Conservation (phyloP, 1,284 basidiomycete genomes). For the Apiotrichum gracile region DNA sequence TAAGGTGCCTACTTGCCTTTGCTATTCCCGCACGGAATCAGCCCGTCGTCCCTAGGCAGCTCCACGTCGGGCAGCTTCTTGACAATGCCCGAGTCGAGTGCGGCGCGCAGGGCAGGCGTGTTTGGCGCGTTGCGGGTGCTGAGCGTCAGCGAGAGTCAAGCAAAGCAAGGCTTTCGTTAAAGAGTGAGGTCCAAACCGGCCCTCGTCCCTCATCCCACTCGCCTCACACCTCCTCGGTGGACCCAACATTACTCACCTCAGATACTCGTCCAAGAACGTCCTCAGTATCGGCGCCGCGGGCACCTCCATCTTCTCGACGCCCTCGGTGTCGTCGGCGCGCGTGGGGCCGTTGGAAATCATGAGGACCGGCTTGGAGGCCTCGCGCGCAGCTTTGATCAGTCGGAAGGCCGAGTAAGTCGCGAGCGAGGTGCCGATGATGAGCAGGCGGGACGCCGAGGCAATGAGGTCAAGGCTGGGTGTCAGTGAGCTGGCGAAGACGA, state of each 20-base stretch:
- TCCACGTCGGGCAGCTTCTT: conserved; percentile 31
- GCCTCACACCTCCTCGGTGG: too few relatives aligned
- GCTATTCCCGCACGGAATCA: neutral
- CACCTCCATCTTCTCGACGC: conserved; percentile 69
- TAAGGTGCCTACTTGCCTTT: too few relatives aligned
- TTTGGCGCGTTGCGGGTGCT: too few relatives aligned
- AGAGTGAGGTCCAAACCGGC: too few relatives aligned
- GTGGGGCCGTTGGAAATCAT: conserved; percentile 81
- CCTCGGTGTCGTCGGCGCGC: conserved; percentile 67
- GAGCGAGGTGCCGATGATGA: conserved; percentile 79
- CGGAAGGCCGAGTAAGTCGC: conserved; percentile 88
- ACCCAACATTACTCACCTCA: conserved; percentile 40
- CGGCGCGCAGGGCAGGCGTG: conserved; percentile 21
- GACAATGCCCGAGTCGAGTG: conserved; percentile 38
- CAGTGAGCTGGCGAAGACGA: neutral
- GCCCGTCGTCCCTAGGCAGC: conserved; percentile 15
- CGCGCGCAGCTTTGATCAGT: conserved; percentile 71
- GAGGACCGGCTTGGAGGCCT: conserved; percentile 67
- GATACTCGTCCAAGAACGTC: conserved; percentile 49
- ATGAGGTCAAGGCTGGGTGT: conserved; percentile 57
- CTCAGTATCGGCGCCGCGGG: conserved; percentile 63
- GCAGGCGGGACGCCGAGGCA: conserved; percentile 59
- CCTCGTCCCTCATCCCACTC: too few relatives aligned
- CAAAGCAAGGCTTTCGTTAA: too few relatives aligned
- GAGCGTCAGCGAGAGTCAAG: too few relatives aligned